Evolutionary conservation across 2,329 filamentous ascomycete genomes (phyloP).

Genomic region (Penicillium sp.): DNA sequence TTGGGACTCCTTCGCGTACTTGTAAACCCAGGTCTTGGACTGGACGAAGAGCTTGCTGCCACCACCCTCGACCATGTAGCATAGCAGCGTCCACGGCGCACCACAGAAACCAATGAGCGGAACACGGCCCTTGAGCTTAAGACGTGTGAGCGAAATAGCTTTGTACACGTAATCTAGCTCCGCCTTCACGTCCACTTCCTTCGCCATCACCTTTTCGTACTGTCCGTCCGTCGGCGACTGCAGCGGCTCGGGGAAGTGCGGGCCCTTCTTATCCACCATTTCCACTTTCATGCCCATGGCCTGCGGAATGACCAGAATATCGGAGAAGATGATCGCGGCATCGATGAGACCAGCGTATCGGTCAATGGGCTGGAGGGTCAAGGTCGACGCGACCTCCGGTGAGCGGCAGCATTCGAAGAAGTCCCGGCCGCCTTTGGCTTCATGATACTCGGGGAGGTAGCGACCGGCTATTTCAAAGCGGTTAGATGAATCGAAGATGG

Average conservation of each 20-base stretch:
- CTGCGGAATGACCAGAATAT: slow-evolving; percentile 96
- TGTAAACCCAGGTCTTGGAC: slow-evolving; percentile 95
- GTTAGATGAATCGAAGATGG: not conserved
- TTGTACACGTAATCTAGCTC: slow-evolving; percentile 94
- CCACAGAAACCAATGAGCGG: slow-evolving; percentile 95
- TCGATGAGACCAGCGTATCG: slow-evolving; percentile 87
- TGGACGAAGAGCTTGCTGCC: slow-evolving; percentile 93
- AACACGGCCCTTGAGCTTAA: slow-evolving; percentile 82
- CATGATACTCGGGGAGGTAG: slow-evolving; percentile 96
- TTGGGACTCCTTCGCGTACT: slow-evolving; percentile 74
- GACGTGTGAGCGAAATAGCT: slow-evolving; percentile 83
- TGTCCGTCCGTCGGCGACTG: slow-evolving; percentile 74
- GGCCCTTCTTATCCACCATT: slow-evolving; percentile 96
- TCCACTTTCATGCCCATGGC: slow-evolving; percentile 98
- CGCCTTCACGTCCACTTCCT: slow-evolving; percentile 74
- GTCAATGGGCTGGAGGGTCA: slow-evolving; percentile 92
- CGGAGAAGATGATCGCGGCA: slow-evolving; percentile 97
- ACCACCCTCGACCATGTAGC: slow-evolving; percentile 98
- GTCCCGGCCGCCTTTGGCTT: slow-evolving; percentile 83
- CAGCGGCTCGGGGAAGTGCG: slow-evolving; percentile 85
- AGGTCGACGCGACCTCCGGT: slow-evolving; percentile 84
- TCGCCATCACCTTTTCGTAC: slow-evolving; percentile 70
- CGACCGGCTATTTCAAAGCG: slow-evolving; percentile 65
- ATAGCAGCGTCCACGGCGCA: slow-evolving; percentile 92
- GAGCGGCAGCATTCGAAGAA: slow-evolving; percentile 97